Base-by-base conservation (phyloP, 78 protist species). In the Tieghemostelium lacteum region DNA sequence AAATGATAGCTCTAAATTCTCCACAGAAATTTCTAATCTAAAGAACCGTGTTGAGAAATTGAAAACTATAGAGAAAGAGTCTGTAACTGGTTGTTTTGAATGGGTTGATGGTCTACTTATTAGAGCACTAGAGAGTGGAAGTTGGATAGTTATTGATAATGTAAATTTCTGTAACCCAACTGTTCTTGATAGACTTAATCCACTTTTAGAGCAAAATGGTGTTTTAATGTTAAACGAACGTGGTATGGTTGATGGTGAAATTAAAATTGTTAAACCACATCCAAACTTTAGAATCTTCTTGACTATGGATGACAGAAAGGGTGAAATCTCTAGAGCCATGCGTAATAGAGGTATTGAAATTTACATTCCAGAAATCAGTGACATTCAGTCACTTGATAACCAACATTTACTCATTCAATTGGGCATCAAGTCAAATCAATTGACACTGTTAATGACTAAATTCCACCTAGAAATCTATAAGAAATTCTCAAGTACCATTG, bases 271-370 rank as follows among this genome's bases (percentile, higher is more conserved):
- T 24, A 45, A 64, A 22, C 97, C 99, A 6, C 99, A 98, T 42
- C 88, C 92, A 0, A 50, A 64, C 63, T 99, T 99, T 87, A 72
- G 99, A 20, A 65, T 99, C 49, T 86, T 99, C 83, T 36, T 98
- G 33, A 34, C 93, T 14, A 87, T 98, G 96, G 99, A 98, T 67
- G 97, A 98, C 2, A 1, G 31, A 0, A 40, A 89, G 31, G 99
- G 99, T 42, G 99, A 98, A 50, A 54, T 99, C 20, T 98, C 99
- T 0, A 95, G 99, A 2, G 99, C 99, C n/a, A 96, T 99, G 99
- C 91, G 99, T 16, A 99, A 98, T 88, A 76, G 99, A 0, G 97
- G 99, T 52, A 50, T 98, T 37, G 99, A 99, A 76, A 42, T 98
- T 1, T 76, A 67, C 73, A 67, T 98, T 58, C 62, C 67, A 24